phyloP scores from a whole-genome alignment of 1,284 basidiomycete species.

The Trametes sp. region DNA sequence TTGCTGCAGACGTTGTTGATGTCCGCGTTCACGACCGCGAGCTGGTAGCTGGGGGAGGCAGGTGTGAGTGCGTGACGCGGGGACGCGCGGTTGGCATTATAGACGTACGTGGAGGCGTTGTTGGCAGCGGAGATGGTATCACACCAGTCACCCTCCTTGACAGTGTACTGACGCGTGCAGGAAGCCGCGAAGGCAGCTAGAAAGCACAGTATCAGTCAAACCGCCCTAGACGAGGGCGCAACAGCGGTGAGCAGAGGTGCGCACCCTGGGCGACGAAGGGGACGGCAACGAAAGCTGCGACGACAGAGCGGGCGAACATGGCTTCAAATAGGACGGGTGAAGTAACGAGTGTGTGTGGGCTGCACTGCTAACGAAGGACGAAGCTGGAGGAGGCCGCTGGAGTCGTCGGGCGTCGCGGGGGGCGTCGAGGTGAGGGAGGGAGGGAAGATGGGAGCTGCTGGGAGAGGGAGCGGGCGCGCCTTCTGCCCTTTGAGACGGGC shows the following conservation, averaged over 20 bases:
- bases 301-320: conserved; percentile 55
- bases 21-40: conserved; percentile 63
- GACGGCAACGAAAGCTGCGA: conserved; percentile 52
- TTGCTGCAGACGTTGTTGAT: conserved; percentile 66
- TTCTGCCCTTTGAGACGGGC: conserved; percentile 25
- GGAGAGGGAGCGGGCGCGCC: not conserved
- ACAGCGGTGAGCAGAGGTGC: conserved; percentile 29
- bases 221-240: not conserved
- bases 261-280: conserved; percentile 53
- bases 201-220: conserved; percentile 11
- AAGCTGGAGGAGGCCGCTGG: conserved; percentile 25
- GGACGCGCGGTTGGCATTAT: not conserved
- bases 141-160: conserved; percentile 68
- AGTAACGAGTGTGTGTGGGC: conserved; percentile 37
- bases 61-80: conserved; percentile 16
- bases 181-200: conserved; percentile 51
- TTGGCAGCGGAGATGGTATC: conserved; percentile 72
- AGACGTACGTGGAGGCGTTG: conserved; percentile 68
- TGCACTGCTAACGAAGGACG: conserved; percentile 30
- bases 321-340: conserved; percentile 28
- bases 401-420: conserved; percentile 31
- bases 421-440: conserved; percentile 8
- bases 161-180: conserved; percentile 70
- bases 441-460: conserved; percentile 1
- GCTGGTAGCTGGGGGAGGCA: conserved; percentile 65